Base-by-base conservation (phyloP, 768 basidiomycete species). In the Phylloporus scabripes region DNA sequence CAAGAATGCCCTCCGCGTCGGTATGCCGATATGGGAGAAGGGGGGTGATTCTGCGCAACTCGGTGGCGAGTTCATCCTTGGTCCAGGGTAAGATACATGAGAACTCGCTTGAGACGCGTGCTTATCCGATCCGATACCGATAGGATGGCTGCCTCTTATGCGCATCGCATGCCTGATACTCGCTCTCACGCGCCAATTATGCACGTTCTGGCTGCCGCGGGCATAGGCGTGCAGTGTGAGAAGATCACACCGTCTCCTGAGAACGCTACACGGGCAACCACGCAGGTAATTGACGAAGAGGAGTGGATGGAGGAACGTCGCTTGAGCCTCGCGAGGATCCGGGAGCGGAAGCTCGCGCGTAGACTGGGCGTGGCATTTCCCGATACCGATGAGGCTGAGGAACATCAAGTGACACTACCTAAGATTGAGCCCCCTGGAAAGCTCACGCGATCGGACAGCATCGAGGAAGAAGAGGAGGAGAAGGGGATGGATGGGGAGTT, bases 31-130 rank as follows among this genome's bases (percentile, higher is more conserved):
- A 12, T 87, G 86, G 81, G 84, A 84, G 70, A 80, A 79, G 51
- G 85, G 83, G 3, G 91, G 91, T 0, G 83, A 92, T 58, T 65
- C 82, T 37, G 68, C 75, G 36, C 90, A 94, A 66, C 73, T 95
- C 17, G 93, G 93, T 9, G 94, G 93, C 20, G 94, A 97, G 70
- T 94, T 95, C 61, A 77, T 87, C 21, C 72, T 87, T 14, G 80
- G 79, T 12, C 80, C 81, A 8, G 81, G 79, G 79, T 81, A 53
- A 53, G 74, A 23, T 18, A 8, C 73, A 52, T 73, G 70, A 43
- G 14, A 12, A 20, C n/a, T 34, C 39, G 37, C n/a, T 37, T 42
- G 39, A n/a, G 33, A 10, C 33, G 8, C 14, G 3, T 31, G 17
- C 44, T 50, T 26, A 57, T 17, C 46, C 5, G 52, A 46, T 43